Evolutionary conservation across 345 rosid species (phyloP).

Genomic region (Bruguiera parviflora): DNA sequence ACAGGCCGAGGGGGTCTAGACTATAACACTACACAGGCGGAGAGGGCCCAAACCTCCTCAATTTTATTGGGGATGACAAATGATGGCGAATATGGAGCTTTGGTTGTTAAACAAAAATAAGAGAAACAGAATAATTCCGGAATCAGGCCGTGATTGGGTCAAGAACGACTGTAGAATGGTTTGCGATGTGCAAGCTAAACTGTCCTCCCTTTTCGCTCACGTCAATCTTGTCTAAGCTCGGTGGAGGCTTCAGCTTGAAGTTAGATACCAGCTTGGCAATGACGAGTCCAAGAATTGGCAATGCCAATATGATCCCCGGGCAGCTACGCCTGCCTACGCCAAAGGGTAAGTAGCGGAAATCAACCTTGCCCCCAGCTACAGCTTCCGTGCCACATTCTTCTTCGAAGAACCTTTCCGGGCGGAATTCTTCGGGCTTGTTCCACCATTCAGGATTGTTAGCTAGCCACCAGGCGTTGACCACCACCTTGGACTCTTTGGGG

Average conservation of each 20-base stretch:
- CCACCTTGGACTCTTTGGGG: conserved; percentile 58
- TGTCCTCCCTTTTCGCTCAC: conserved; percentile 63
- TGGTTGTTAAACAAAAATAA: no score
- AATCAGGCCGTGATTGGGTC: conserved; percentile 19
- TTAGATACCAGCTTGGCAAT: conserved; percentile 44
- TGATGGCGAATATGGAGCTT: no score
- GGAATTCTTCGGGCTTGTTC: conserved; percentile 45
- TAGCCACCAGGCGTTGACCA: conserved; percentile 67
- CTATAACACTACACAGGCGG: no score
- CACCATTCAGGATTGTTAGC: conserved; percentile 60
- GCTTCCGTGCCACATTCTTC: conserved; percentile 43
- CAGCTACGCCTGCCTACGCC: conserved; percentile 63
- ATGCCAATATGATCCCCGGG: conserved; percentile 55
- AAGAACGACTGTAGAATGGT: conserved; percentile 54
- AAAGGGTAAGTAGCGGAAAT: conserved; percentile 55
- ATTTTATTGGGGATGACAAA: no score
- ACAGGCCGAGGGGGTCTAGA: no score
- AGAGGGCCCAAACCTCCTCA: no score
- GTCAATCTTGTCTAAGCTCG: conserved; percentile 38
- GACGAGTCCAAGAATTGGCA: conserved; percentile 54
- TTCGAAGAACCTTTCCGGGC: conserved; percentile 56
- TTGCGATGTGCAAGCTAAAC: conserved; percentile 59
- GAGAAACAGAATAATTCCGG: no score
- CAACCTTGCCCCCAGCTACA: conserved; percentile 50
- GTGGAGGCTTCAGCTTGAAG: conserved; percentile 45